phyloP scores from a whole-genome alignment of 345 rosid species.

The Salix udensis region DNA sequence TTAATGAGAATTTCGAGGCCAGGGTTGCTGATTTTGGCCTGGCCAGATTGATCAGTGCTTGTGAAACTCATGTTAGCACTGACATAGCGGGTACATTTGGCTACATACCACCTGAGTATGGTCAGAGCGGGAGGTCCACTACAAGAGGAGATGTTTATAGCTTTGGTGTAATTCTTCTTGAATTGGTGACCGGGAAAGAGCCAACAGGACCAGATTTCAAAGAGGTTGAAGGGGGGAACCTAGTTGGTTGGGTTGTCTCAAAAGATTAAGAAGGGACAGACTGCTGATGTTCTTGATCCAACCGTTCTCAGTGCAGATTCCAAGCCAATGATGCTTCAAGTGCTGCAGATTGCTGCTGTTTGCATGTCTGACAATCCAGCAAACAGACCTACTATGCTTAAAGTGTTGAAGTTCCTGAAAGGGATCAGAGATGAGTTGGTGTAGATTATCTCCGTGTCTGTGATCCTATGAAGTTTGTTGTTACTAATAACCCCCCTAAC shows the following conservation, averaged over 20 bases:
- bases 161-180: conserved; percentile 83
- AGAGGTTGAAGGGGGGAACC: conserved; percentile 85
- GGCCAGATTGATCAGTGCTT: conserved; percentile 86
- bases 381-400: conserved; percentile 68
- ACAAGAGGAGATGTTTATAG: conserved; percentile 85
- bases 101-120: conserved; percentile 93
- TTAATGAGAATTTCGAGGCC: conserved; percentile 68
- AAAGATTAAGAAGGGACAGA: conserved; percentile 63
- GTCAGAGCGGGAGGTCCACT: conserved; percentile 78
- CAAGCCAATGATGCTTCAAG: conserved; percentile 55
- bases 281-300: conserved; percentile 66
- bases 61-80: conserved; percentile 86
- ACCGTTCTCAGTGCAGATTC: conserved; percentile 38
- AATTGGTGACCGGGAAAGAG: conserved; percentile 82
- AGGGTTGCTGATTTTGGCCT: conserved; percentile 89
- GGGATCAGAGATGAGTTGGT: conserved; percentile 36
- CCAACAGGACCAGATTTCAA: conserved; percentile 94
- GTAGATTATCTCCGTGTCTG: neutral
- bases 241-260: conserved; percentile 81
- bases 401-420: conserved; percentile 51
- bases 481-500: conserved; percentile 21
- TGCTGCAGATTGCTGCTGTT: conserved; percentile 55
- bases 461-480: neutral
- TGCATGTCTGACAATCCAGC: conserved; percentile 75
- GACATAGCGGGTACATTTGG: conserved; percentile 82